phyloP scores from a whole-genome alignment of 2,329 filamentous ascomycete genomes.

The Ophiocordyceps camponoti-leonardi region DNA sequence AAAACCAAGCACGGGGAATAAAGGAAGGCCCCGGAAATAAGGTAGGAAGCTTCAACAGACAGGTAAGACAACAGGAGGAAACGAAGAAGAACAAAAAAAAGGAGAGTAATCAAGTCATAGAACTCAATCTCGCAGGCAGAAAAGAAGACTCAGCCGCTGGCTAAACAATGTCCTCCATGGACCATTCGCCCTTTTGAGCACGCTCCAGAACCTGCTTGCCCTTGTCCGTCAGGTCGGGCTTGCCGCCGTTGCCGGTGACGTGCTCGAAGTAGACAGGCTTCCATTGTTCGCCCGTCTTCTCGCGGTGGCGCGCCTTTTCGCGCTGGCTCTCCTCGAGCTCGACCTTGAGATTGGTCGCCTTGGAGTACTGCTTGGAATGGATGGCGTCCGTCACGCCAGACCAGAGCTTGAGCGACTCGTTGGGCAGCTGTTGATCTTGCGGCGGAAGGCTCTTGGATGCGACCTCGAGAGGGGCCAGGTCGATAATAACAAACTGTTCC shows the following conservation, averaged over 20 bases:
- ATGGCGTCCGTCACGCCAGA: constrained; percentile 76
- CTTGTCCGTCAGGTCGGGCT: constrained; percentile 37
- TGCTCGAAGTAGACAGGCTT: constrained; percentile 75
- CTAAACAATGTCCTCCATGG: constrained; percentile 25
- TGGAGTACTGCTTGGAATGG: constrained; percentile 59
- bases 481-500: constrained; percentile 61
- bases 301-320: constrained; percentile 65
- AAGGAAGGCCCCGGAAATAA: too few relatives aligned
- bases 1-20: not conserved
- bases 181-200: constrained; percentile 36
- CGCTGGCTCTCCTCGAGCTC: constrained; percentile 85
- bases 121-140: not conserved
- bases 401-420: constrained; percentile 87
- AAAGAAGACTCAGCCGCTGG: not conserved
- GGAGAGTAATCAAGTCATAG: too few relatives aligned
- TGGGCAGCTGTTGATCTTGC: constrained; percentile 58
- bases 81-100: too few relatives aligned
- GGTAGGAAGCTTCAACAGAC: not conserved
- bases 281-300: constrained; percentile 53
- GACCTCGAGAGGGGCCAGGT: constrained; percentile 69
- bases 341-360: constrained; percentile 74
- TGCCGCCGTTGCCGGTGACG: constrained; percentile 33
- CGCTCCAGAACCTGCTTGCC: constrained; percentile 31
- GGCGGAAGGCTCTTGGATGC: constrained; percentile 68
- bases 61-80: too few relatives aligned